Conservation (phyloP, 139 green algal species). For the Picochlorum sp. region DNA sequence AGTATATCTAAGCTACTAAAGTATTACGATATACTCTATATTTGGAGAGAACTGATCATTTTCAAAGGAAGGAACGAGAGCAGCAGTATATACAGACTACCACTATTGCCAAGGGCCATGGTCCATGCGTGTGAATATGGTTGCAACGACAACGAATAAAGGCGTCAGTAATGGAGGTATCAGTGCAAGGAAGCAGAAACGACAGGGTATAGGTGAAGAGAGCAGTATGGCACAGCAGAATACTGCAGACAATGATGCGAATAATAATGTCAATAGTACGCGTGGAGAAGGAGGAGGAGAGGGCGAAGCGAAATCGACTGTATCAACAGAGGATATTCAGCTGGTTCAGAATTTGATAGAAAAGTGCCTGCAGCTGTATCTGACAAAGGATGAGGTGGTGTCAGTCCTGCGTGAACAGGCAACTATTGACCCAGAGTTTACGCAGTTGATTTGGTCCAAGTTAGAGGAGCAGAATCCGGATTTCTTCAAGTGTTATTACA, state of each 20-base stretch:
- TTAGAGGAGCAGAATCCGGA: slow-evolving; percentile 87
- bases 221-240: neutral
- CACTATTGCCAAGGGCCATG: too few relatives aligned
- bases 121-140: too few relatives aligned
- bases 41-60: too few relatives aligned
- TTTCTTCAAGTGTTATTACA: slow-evolving; percentile 65
- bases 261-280: neutral
- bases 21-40: too few relatives aligned
- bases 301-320: slow-evolving; percentile 2
- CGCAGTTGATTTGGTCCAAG: slow-evolving; percentile 83
- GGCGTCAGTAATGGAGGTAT: too few relatives aligned
- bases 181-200: neutral
- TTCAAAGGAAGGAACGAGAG: too few relatives aligned
- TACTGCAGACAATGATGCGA: neutral
- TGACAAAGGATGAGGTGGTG: slow-evolving; percentile 67
- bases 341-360: slow-evolving; percentile 91
- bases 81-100: too few relatives aligned
- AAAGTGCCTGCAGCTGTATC: slow-evolving; percentile 86
- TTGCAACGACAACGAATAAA: too few relatives aligned
- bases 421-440: slow-evolving; percentile 80
- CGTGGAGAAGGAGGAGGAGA: neutral
- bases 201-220: neutral
- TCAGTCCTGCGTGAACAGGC: slow-evolving; percentile 58
- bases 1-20: too few relatives aligned
- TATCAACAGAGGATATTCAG: slow-evolving; percentile 73